Percentiles rank a stretch among this genome's conserved stretches.
Conservation (phyloP, 345 rosid genomes). For the Bruguiera sexangula region DNA sequence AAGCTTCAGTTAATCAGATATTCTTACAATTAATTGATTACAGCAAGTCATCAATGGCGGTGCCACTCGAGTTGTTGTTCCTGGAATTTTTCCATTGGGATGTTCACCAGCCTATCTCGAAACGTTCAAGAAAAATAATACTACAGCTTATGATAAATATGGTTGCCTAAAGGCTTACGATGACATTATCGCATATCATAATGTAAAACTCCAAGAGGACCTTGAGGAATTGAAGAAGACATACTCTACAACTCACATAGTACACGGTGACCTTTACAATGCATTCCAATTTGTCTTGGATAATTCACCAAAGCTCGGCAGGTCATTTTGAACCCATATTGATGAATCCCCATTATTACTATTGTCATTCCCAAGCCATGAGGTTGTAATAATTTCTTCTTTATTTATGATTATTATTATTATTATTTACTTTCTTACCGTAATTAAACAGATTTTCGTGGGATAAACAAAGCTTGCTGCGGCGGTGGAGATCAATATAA, state of each 20-base stretch:
- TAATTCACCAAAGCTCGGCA: neutral
- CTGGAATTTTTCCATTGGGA: neutral
- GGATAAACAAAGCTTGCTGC: slow-evolving; percentile 3
- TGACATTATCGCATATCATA: neutral
- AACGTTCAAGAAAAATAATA: neutral
- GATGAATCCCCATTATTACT: neutral
- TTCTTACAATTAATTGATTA: no score
- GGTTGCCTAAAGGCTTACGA: slow-evolving; percentile 1
- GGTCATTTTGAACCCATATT: neutral
- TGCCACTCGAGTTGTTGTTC: slow-evolving; percentile 6
- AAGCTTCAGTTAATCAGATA: neutral
- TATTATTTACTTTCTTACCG: neutral
- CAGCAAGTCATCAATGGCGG: neutral
- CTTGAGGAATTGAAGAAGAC: neutral
- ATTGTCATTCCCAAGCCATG: no score
- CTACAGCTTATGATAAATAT: neutral
- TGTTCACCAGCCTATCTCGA: neutral
- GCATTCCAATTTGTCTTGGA: neutral
- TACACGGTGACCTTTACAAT: slow-evolving; percentile 2
- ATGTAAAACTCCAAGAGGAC: neutral
- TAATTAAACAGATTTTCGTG: neutral
- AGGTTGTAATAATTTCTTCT: neutral
- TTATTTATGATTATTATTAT: no score
- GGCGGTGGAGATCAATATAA: slow-evolving; percentile 30
- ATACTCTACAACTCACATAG: neutral